Evolutionary conservation across 768 basidiomycete genomes (phyloP), one percentile per base, ranked within the genome.

Genomic region (Lentinula sp.): DNA sequence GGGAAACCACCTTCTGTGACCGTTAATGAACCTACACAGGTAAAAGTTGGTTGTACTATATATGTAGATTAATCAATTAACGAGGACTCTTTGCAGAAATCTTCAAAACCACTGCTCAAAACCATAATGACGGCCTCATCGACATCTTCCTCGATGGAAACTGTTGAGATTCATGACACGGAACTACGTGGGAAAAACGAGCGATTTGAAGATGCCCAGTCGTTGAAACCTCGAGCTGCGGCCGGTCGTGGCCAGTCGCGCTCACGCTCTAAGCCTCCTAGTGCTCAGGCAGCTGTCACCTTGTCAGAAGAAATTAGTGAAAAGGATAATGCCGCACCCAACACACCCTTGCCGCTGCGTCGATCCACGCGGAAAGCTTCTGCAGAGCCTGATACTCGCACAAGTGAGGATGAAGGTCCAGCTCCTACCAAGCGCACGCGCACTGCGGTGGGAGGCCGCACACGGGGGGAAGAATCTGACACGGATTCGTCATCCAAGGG

Each of bases 281-380:
- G 33, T 6, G 6, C 54, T 13, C 49, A 32, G 28, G 2, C 15
- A 7, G 15, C 10, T 18, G 6, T 20, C 20, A 13, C 42, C 45
- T 35, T 33, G 32, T 2, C 37, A 15, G 41, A 20, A 48, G 53
- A 18, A 48, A 32, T 15, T 36, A 48, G n/a, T 45, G 23, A 18
- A n/a, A 23, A 54, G 18, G n/a, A 37, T 23, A 36, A n/a, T 16
- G 33, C 50, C 4, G 28, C 28, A 2, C 32, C 49, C 18, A 50
- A 10, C 8, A 51, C 50, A 6, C 28, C 35, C 32, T 18, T 51
- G 32, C 28, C 32, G 18, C 18, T 51, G 37, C 55, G 39, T 28
- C 37, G 55, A 23, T 28, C 52, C 23, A 57, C 59, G 3, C 48
- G 61, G 13, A 61, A 61, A 36, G 52, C 53, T 56, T 61, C 43